A percentile compares a stretch with the other conserved stretches of the same genome.
These are phyloP conservation scores for Melampsora larici-populina DNA, from an alignment of 1,284 basidiomycete genomes.

Conservation along the genomic window DNA sequence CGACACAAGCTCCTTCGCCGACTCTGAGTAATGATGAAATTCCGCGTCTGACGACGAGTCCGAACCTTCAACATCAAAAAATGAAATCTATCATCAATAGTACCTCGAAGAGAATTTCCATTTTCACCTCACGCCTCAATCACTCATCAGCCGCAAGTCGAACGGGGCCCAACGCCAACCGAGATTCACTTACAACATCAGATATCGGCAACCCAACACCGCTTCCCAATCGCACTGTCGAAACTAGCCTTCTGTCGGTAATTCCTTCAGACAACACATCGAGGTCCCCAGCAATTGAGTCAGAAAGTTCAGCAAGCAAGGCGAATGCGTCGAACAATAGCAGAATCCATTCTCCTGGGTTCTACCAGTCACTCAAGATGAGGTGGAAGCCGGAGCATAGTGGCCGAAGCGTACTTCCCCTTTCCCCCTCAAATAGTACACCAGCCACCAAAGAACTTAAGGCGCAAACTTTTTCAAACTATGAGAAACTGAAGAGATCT, in stretches of 20 bases:
- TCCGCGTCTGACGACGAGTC: not conserved
- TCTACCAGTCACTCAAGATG: conserved; percentile 40
- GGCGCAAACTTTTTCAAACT: conserved; percentile 1
- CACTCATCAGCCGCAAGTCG: conserved; percentile 1
- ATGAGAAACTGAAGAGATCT: not conserved
- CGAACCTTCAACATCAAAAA: conserved; percentile 18
- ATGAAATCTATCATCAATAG: conserved; percentile 19
- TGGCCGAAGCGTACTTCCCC: not conserved
- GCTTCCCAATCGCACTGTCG: not conserved
- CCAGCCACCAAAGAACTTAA: not conserved
- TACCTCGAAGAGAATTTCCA: conserved; percentile 29
- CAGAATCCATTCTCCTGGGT: conserved; percentile 34
- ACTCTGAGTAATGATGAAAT: not conserved
- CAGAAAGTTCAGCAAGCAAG: not conserved
- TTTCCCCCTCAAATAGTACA: not conserved
- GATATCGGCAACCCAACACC: not conserved
- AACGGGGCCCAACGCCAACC: not conserved
- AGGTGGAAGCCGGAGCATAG: conserved; percentile 26
- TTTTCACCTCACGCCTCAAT: conserved; percentile 34
- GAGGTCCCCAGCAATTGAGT: not conserved
- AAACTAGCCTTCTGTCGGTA: not conserved
- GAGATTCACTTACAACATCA: not conserved
- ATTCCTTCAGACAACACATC: not conserved
- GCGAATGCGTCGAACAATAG: conserved; percentile 4
- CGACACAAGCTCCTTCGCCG: not conserved